phyloP scores from a whole-genome alignment of 192 early-diverging fungal genomes.

The Rhizophagus sp. region DNA sequence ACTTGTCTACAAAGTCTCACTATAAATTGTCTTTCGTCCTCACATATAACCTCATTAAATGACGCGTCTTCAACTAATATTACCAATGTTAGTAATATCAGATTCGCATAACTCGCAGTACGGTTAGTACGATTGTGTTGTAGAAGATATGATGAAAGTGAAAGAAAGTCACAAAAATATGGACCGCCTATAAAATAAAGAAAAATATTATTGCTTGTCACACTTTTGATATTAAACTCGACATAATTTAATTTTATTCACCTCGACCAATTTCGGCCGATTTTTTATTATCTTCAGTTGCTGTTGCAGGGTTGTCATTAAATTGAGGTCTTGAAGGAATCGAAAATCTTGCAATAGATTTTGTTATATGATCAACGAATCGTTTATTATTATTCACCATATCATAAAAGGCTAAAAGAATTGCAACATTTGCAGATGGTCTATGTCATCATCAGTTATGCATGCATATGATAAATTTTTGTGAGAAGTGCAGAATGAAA shows the following conservation, averaged over 20 bases:
- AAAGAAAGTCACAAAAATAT: slow-evolving; percentile 40
- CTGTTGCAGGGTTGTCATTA: not conserved
- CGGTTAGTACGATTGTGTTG: slow-evolving; percentile 50
- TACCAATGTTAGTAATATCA: slow-evolving; percentile 44
- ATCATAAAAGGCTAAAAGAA: slow-evolving; percentile 51
- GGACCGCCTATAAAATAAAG: not conserved
- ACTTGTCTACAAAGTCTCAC: slow-evolving; percentile 45
- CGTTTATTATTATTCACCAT: slow-evolving; percentile 46
- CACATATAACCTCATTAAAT: slow-evolving; percentile 39
- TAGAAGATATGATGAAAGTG: slow-evolving; percentile 52
- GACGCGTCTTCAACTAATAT: slow-evolving; percentile 47
- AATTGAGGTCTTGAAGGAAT: not conserved
- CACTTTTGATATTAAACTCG: not conserved
- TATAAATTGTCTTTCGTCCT: slow-evolving; percentile 4
- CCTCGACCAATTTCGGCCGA: not conserved
- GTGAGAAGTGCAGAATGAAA: not conserved
- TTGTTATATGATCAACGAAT: slow-evolving; percentile 38
- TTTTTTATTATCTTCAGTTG: not conserved
- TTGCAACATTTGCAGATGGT: slow-evolving; percentile 43
- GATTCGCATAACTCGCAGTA: slow-evolving; percentile 47
- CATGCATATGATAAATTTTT: not conserved
- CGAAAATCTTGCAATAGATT: slow-evolving; percentile 19
- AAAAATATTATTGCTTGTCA: too few relatives aligned
- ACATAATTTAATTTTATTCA: not conserved
- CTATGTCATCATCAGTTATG: slow-evolving; percentile 24